Conservation (phyloP, 768 basidiomycete species). For the Pulveroboletus sp. region DNA sequence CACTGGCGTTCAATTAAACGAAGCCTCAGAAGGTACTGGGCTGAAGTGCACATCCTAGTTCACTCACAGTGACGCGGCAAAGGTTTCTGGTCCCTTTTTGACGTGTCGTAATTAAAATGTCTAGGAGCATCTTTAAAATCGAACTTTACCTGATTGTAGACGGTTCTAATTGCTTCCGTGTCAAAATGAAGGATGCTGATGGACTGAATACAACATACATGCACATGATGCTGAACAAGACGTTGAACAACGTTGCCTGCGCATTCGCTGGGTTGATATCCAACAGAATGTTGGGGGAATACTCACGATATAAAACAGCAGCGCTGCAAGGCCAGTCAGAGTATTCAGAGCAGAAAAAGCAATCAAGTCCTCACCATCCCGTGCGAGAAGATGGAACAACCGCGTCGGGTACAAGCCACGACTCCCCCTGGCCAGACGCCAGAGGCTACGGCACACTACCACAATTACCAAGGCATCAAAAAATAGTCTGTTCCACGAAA, state of each 20-base stretch:
- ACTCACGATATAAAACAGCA: slow-evolving; percentile 7
- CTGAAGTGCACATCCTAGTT: too few relatives aligned
- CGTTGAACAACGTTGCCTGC: slow-evolving; percentile 10
- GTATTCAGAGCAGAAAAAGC: too few relatives aligned
- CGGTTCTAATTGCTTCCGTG: slow-evolving; percentile 1
- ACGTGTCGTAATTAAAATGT: neutral
- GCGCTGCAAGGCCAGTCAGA: slow-evolving; percentile 1
- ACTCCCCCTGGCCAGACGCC: neutral
- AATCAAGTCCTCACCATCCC: too few relatives aligned
- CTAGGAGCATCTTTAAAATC: neutral
- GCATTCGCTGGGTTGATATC: neutral
- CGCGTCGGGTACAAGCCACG: neutral
- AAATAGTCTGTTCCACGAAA: neutral
- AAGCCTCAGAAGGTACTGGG: too few relatives aligned
- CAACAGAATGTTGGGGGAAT: neutral
- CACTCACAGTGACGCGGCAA: too few relatives aligned
- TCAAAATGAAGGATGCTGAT: neutral
- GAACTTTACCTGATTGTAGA: slow-evolving; percentile 8
- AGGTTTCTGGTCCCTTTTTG: too few relatives aligned
- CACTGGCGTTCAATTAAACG: neutral
- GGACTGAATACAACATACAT: slow-evolving; percentile 17
- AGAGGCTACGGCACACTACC: neutral
- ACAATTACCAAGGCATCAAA: neutral
- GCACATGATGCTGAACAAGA: slow-evolving; percentile 4
- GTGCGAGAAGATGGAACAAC: slow-evolving; percentile 16